Conservation (phyloP, 768 basidiomycete genomes). For the Rhizopogon salebrosus region DNA sequence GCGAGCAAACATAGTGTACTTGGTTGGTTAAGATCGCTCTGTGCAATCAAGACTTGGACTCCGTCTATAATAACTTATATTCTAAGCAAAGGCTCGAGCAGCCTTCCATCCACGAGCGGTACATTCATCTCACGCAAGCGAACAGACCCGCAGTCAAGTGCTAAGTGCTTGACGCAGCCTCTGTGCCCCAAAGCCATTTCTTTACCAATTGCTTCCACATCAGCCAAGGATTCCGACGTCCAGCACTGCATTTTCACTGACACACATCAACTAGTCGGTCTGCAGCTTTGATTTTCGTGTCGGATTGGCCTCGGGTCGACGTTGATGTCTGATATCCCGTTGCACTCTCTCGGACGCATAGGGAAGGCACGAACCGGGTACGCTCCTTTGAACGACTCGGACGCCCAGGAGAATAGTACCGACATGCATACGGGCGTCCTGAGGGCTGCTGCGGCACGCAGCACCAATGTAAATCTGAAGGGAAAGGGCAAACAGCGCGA, state of each 20-base stretch:
- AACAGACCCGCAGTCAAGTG: neutral
- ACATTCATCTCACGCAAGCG: neutral
- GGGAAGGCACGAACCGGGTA: constrained; percentile 44
- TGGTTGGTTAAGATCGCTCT: too few relatives aligned
- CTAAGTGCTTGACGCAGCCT: too few relatives aligned
- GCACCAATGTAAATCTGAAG: constrained; percentile 13
- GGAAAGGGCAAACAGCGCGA: constrained; percentile 36
- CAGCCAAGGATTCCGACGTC: neutral
- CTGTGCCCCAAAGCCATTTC: neutral
- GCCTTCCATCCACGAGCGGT: neutral
- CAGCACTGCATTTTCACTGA: neutral
- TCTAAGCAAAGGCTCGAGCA: too few relatives aligned
- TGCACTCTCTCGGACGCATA: constrained; percentile 50
- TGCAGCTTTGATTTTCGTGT: neutral
- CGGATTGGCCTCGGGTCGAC: constrained; percentile 5
- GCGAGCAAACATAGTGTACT: too few relatives aligned
- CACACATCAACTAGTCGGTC: neutral
- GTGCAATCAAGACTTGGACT: too few relatives aligned
- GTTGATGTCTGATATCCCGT: constrained; percentile 70
- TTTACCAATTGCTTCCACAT: neutral
- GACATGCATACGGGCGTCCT: constrained; percentile 27
- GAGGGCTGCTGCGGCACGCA: constrained; percentile 30
- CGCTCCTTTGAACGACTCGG: constrained; percentile 36
- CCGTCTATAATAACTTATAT: too few relatives aligned
- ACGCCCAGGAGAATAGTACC: constrained; percentile 14